These are phyloP conservation scores for Serendipita sp. DNA, from an alignment of 768 basidiomycete genomes.

Conservation along the genomic window DNA sequence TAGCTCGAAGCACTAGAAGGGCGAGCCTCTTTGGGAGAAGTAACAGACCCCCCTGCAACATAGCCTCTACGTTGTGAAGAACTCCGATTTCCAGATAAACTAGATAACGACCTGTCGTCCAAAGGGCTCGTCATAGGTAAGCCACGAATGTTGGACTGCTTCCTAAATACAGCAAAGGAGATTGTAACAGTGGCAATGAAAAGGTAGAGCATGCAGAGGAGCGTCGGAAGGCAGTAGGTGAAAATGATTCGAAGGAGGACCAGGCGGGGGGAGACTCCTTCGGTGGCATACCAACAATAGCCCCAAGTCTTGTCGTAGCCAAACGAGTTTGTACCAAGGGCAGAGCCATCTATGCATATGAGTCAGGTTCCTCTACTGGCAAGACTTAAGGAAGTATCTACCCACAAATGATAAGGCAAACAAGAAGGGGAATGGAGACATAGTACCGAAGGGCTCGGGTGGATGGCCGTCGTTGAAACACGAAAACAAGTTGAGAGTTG, in stretches of 20 bases:
- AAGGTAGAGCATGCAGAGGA: conserved; percentile 1
- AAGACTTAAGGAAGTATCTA: neutral
- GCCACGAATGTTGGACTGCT: neutral
- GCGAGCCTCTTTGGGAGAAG: neutral
- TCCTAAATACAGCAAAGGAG: neutral
- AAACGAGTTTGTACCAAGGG: neutral
- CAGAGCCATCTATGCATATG: neutral
- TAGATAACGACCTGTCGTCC: neutral
- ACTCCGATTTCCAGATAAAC: neutral
- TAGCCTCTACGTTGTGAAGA: neutral
- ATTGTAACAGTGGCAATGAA: conserved; percentile 1
- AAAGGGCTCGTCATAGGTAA: neutral
- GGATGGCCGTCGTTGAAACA: neutral
- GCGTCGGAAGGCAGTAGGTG: neutral
- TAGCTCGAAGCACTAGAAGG: neutral
- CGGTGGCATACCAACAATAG: conserved; percentile 2
- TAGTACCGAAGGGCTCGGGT: neutral
- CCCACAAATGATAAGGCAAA: neutral
- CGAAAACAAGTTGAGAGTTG: conserved; percentile 3
- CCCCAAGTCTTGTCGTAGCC: conserved; percentile 3
- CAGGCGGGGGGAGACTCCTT: neutral
- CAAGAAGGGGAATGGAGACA: neutral
- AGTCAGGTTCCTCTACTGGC: neutral
- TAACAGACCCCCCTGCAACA: neutral
- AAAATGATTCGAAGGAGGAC: neutral